A percentile compares a stretch with the other conserved stretches of the same genome.
phyloP scores from a whole-genome alignment of 164 flowering plant genomes.

The Vitis cinerea region DNA sequence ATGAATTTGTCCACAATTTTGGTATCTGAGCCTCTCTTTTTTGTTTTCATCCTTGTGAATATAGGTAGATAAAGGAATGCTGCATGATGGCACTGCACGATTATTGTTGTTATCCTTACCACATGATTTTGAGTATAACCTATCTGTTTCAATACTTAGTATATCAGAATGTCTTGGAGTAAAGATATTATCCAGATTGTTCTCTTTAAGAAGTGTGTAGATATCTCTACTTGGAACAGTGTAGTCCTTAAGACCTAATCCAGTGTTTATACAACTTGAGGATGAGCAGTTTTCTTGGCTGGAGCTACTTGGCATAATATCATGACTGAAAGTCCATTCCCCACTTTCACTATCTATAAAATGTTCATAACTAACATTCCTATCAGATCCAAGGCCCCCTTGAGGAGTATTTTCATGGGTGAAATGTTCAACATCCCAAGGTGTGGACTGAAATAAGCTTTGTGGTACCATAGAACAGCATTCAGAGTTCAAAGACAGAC shows the following conservation, averaged over 20 bases:
- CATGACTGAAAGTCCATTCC: conserved; percentile 18
- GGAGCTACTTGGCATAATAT: conserved; percentile 18
- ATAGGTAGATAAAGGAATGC: conserved; percentile 11
- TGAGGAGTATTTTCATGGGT: conserved; percentile 16
- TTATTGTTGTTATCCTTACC: conserved; percentile 2
- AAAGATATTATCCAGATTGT: conserved; percentile 12
- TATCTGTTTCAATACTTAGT: conserved; percentile 22
- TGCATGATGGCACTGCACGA: conserved; percentile 3
- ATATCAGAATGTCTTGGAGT: conserved; percentile 18
- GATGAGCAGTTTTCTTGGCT: conserved; percentile 18
- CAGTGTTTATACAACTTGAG: conserved; percentile 17
- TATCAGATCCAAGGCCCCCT: conserved; percentile 16
- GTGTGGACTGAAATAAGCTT: conserved; percentile 14
- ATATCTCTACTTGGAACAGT: conserved; percentile 16
- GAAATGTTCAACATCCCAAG: conserved; percentile 20
- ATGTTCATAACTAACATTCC: conserved; percentile 12
- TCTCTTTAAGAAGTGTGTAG: conserved; percentile 8
- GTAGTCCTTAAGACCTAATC: conserved; percentile 15
- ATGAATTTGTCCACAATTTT: conserved; percentile 7
- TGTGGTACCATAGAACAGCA: conserved; percentile 19
- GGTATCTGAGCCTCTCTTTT: conserved; percentile 12
- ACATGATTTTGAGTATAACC: conserved; percentile 20
- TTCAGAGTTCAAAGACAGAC: conserved; percentile 20
- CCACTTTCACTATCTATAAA: conserved; percentile 23
- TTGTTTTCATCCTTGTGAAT: conserved; percentile 6